Base-by-base conservation (phyloP, 1,284 basidiomycete species). In the Rhodotorula sp. region DNA sequence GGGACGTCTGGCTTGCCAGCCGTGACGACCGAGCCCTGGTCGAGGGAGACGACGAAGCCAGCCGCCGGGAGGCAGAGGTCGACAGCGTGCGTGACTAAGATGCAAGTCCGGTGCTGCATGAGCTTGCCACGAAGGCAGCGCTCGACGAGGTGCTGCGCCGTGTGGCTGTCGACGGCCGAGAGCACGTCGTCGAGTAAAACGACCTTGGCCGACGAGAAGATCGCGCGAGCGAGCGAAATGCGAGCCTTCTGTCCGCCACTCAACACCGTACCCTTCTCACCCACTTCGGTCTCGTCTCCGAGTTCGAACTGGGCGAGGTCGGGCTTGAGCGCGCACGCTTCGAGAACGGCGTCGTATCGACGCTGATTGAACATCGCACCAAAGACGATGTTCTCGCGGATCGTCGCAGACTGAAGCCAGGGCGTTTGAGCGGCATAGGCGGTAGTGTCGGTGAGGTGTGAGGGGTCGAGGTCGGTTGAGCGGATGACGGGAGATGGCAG, bases 361-460 rank as follows among this genome's bases (percentile, higher is more conserved):
- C 81, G 80, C 77, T 88, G 84, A 75, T 93, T 87, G 75, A 80
- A 83, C 70, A 83, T 49, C 24, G 87, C 86, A 2, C 90, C 89
- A 79, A 93, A 95, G 6, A 92, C 82, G 74, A 92, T 89, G 77
- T 93, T 93, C 60, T 91, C 89, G 26, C 86, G 84, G 66, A 92
- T 89, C 4, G 90, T 91, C 10, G 88, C 89, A 30, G 84, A 85
- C 62, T 87, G 84, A 46, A 96, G 83, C 92, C 91, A 96, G 0
- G 93, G 88, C 1, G 87, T 86, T 80, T 96, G 94, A 1, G 91
- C 87, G 56, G 88, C 90, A 88, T 94, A 95, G 2, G 93, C 91
- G 45, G 94, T 87, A 15, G 87, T 83, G 75, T 92, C 88, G 76
- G 86, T 85, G 48, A 89, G 80, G 0, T 89, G 88, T 33, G 87